A percentile compares a stretch with the other conserved stretches of the same genome.
These are phyloP conservation scores for Dichomitus squalens DNA, from an alignment of 1,284 basidiomycete species.

Conservation along the genomic window DNA sequence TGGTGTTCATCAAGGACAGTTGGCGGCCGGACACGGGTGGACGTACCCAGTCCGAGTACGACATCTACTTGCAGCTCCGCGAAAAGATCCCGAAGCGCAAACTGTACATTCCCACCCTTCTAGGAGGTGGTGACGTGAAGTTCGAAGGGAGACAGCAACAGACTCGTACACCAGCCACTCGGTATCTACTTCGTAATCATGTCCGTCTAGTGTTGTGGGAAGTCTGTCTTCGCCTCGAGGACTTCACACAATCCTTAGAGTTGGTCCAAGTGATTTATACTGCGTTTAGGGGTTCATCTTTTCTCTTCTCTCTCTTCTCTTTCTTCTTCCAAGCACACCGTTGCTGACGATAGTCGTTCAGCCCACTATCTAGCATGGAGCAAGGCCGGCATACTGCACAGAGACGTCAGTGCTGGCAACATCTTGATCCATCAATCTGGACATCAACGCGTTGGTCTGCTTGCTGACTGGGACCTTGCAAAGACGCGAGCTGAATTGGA, in stretches of 20 bases:
- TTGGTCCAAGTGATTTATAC: neutral
- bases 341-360: neutral
- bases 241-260: neutral
- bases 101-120: neutral
- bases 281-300: no score
- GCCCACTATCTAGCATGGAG: slow-evolving; percentile 8
- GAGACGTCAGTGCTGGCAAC: slow-evolving; percentile 12
- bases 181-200: neutral
- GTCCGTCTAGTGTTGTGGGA: neutral
- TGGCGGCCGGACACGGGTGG: neutral
- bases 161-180: neutral
- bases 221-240: neutral
- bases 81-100: neutral
- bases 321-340: neutral
- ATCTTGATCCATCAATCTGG: slow-evolving; percentile 1
- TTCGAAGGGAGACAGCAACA: neutral
- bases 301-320: no score
- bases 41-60: neutral
- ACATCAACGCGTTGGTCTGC: neutral
- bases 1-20: slow-evolving; percentile 2
- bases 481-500: neutral
- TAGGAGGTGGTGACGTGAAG: neutral
- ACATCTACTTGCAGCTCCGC: neutral
- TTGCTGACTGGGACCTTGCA: slow-evolving; percentile 15
- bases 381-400: slow-evolving; percentile 2